These are phyloP conservation scores for Oidium heveae DNA, from an alignment of 2,329 filamentous ascomycete species.

Conservation along the genomic window DNA sequence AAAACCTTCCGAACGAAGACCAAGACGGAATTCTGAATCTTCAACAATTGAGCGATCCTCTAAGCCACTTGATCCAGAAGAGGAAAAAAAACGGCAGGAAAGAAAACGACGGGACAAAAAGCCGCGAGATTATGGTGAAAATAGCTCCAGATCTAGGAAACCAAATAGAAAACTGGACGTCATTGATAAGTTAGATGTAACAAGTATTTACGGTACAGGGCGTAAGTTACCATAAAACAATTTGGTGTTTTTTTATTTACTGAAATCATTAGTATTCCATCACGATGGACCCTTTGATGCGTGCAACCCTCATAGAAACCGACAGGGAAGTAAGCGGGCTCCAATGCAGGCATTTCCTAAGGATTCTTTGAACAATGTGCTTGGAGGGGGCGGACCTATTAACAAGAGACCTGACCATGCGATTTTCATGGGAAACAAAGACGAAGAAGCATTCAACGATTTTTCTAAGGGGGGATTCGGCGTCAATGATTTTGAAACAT, in stretches of 20 bases:
- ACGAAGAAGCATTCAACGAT: constrained; percentile 69
- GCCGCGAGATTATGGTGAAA: constrained; percentile 15
- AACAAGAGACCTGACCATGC: constrained; percentile 64
- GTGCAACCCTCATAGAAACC: constrained; percentile 81
- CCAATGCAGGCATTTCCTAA: constrained; percentile 94
- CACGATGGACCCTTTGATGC: constrained; percentile 96
- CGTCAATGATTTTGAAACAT: constrained; percentile 18
- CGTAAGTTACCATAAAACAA: constrained; percentile 27
- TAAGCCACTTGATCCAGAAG: constrained; percentile 29
- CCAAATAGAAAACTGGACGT: constrained; percentile 39
- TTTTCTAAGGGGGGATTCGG: constrained; percentile 25
- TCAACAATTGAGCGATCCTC: constrained; percentile 35
- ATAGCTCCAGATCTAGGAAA: constrained; percentile 15
- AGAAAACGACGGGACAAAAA: constrained; percentile 25
- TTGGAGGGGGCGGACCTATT: constrained; percentile 69
- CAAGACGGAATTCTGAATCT: constrained; percentile 56
- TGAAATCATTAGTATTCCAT: constrained; percentile 50
- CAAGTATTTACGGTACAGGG: constrained; percentile 82
- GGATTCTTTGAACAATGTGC: constrained; percentile 71
- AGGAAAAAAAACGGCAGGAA: constrained; percentile 32
- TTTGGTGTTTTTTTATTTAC: not conserved
- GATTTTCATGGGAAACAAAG: constrained; percentile 57
- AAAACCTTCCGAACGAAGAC: constrained; percentile 19
- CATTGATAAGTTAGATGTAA: constrained; percentile 91
- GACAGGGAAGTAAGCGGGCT: constrained; percentile 54